These are phyloP conservation scores for Plicaturopsis crispa DNA, from an alignment of 768 basidiomycete species.

Conservation along the genomic window DNA sequence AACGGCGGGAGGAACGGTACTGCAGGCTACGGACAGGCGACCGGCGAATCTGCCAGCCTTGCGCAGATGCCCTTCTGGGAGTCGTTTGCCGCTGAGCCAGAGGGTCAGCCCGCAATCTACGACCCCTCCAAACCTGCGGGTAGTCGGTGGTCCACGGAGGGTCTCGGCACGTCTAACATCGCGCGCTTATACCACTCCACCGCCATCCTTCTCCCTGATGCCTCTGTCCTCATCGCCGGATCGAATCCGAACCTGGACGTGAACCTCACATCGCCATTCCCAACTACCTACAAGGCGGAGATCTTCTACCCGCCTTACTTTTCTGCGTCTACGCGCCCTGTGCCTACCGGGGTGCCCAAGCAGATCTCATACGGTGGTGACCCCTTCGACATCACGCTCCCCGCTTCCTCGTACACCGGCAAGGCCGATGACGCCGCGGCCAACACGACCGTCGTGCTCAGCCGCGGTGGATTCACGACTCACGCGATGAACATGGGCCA, in stretches of 20 bases:
- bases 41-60: conserved; percentile 24
- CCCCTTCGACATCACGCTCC: conserved; percentile 72
- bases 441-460: conserved; percentile 67
- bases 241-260: conserved; percentile 92
- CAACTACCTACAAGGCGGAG: conserved; percentile 78
- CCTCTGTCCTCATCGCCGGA: conserved; percentile 81
- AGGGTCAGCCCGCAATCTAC: conserved; percentile 74
- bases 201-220: conserved; percentile 84
- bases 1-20: conserved; percentile 86
- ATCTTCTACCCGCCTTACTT: conserved; percentile 93
- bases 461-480: conserved; percentile 82
- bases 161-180: conserved; percentile 55
- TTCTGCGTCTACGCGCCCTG: conserved; percentile 58
- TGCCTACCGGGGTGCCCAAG: conserved; percentile 60
- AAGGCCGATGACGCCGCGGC: conserved; percentile 62
- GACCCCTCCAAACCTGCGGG: conserved; percentile 69
- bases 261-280: conserved; percentile 48
- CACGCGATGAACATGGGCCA: conserved; percentile 90
- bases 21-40: conserved; percentile 73
- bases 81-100: conserved; percentile 75
- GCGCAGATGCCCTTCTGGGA: conserved; percentile 64
- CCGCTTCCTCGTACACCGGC: conserved; percentile 58
- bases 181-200: conserved; percentile 88
- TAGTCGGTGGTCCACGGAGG: conserved; percentile 63
- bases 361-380: conserved; percentile 78